Percentiles rank a stretch among this genome's conserved stretches.
Conservation (phyloP, 140 eudicot species). For the Cichorium intybus region DNA sequence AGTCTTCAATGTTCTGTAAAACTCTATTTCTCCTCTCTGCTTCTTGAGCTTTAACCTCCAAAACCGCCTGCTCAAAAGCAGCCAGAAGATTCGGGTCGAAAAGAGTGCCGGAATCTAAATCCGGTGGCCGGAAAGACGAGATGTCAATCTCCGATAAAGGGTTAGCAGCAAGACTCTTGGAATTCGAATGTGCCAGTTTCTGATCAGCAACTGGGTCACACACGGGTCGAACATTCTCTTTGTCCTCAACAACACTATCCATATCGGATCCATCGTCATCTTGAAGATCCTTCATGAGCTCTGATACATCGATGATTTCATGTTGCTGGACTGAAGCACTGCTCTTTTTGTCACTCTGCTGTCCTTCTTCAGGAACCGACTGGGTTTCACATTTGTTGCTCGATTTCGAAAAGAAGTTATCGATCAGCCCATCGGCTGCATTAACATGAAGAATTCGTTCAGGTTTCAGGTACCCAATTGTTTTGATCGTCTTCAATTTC, state of each 20-base stretch:
- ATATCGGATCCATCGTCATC: conserved; percentile 38
- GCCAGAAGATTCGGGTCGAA: conserved; percentile 59
- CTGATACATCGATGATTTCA: conserved; percentile 60
- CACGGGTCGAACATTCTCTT: conserved; percentile 58
- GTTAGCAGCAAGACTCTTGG: background rate
- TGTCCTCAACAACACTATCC: conserved; percentile 30
- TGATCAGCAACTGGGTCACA: conserved; percentile 4
- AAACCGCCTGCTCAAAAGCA: conserved; percentile 57
- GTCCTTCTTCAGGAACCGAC: conserved; percentile 19
- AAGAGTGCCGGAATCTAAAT: conserved; percentile 54
- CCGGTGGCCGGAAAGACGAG: conserved; percentile 51
- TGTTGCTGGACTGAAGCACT: conserved; percentile 39
- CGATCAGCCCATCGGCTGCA: conserved; percentile 53
- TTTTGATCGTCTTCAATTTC: conserved; percentile 65
- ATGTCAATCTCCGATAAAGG: conserved; percentile 54
- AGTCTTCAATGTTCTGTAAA: conserved; percentile 11
- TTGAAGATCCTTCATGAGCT: conserved; percentile 72
- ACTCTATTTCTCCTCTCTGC: conserved; percentile 41
- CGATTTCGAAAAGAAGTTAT: conserved; percentile 32
- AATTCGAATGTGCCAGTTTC: background rate
- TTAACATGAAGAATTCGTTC: conserved; percentile 56
- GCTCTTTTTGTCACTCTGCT: conserved; percentile 22
- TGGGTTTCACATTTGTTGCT: conserved; percentile 21
- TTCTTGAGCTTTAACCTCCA: conserved; percentile 56
- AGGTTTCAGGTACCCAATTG: conserved; percentile 65